These are phyloP conservation scores for Trichosporon coremiiforme DNA, from an alignment of 1,284 basidiomycete species.

Conservation along the genomic window DNA sequence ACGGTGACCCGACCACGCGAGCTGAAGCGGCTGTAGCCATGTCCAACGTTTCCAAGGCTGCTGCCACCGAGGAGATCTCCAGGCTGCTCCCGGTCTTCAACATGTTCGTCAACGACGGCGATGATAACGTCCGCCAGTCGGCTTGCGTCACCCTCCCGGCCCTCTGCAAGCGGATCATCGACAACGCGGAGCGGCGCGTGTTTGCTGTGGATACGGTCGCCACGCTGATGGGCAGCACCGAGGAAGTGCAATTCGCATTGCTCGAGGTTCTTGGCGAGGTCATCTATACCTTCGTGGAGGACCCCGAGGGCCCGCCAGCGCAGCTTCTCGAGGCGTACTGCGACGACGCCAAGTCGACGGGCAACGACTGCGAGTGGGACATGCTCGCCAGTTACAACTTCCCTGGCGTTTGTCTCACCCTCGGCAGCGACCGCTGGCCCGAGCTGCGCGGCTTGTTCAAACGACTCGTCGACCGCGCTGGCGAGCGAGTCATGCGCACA, in stretches of 20 bases:
- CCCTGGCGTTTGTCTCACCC: constrained; percentile 83
- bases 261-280: constrained; percentile 91
- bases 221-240: constrained; percentile 68
- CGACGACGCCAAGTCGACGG: constrained; percentile 36
- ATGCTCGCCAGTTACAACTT: constrained; percentile 92
- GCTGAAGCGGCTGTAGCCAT: constrained; percentile 88
- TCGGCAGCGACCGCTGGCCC: constrained; percentile 77
- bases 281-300: constrained; percentile 77
- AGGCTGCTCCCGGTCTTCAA: constrained; percentile 78
- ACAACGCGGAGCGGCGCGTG: constrained; percentile 61
- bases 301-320: constrained; percentile 68
- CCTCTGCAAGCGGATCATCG: constrained; percentile 67
- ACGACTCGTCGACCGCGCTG: constrained; percentile 60
- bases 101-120: constrained; percentile 67
- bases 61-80: constrained; percentile 69
- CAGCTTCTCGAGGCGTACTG: constrained; percentile 78
- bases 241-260: constrained; percentile 75
- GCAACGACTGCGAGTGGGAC: constrained; percentile 67
- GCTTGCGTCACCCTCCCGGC: constrained; percentile 83
- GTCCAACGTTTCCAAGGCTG: constrained; percentile 81
- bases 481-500: constrained; percentile 60
- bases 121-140: constrained; percentile 86
- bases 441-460: constrained; percentile 72
- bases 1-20: constrained; percentile 79
- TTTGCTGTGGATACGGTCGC: constrained; percentile 68